phyloP scores from a whole-genome alignment of 768 basidiomycete genomes.

The Pleurotus salmoneostramineus region DNA sequence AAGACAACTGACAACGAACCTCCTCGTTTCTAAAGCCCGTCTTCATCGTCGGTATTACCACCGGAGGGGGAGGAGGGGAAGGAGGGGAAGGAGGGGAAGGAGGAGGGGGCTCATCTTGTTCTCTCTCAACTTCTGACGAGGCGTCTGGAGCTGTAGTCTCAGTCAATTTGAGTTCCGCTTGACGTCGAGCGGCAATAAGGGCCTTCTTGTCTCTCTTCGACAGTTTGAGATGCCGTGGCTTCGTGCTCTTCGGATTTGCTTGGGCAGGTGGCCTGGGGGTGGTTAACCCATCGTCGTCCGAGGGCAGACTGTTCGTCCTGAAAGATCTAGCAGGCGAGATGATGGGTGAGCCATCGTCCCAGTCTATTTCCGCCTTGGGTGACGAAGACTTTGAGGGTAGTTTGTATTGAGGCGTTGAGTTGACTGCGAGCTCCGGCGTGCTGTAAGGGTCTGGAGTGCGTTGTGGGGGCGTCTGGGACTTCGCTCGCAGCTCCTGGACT shows the following conservation, averaged over 20 bases:
- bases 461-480: too few relatives aligned
- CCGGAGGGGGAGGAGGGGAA: background rate
- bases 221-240: background rate
- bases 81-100: too few relatives aligned
- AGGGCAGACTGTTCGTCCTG: too few relatives aligned
- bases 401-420: too few relatives aligned
- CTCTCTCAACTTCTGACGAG: background rate
- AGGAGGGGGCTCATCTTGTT: background rate
- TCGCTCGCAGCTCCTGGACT: too few relatives aligned
- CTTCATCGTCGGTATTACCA: background rate
- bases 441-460: too few relatives aligned
- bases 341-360: too few relatives aligned
- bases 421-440: too few relatives aligned
- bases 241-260: background rate
- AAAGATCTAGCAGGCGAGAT: too few relatives aligned
- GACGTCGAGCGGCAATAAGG: background rate
- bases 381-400: too few relatives aligned
- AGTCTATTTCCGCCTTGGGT: too few relatives aligned
- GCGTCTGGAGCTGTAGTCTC: background rate
- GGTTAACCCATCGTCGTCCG: background rate
- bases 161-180: background rate
- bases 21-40: background rate
- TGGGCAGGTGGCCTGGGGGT: background rate
- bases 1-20: background rate
- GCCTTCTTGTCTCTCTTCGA: slow-evolving; percentile 1